A percentile compares a stretch with the other conserved stretches of the same genome.
These are phyloP conservation scores for Trametes coccinea DNA, from an alignment of 768 basidiomycete genomes.

Conservation along the genomic window DNA sequence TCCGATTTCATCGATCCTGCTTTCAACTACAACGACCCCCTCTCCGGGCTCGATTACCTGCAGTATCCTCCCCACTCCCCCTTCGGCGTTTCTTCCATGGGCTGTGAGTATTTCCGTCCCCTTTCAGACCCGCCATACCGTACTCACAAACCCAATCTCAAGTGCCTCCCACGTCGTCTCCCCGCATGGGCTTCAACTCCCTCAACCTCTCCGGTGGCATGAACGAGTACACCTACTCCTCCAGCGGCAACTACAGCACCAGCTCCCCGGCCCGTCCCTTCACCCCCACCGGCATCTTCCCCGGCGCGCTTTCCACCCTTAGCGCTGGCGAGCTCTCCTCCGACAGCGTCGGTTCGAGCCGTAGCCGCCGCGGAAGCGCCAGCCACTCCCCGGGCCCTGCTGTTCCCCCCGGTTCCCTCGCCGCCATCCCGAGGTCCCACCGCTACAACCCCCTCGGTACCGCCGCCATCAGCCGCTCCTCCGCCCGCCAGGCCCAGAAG, in stretches of 20 bases:
- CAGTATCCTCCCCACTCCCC: constrained; percentile 70
- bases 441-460: constrained; percentile 72
- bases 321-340: constrained; percentile 72
- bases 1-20: constrained; percentile 51
- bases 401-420: constrained; percentile 46
- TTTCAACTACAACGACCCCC: constrained; percentile 42
- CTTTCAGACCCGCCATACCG: constrained; percentile 16
- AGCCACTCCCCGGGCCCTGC: constrained; percentile 52
- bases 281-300: constrained; percentile 71
- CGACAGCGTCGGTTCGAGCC: constrained; percentile 65
- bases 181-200: constrained; percentile 63
- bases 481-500: constrained; percentile 45
- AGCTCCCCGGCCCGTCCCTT: constrained; percentile 59
- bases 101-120: constrained; percentile 47
- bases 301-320: constrained; percentile 71
- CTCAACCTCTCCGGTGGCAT: constrained; percentile 58
- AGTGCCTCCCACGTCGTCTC: constrained; percentile 58
- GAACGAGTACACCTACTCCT: constrained; percentile 61
- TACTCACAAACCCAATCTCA: constrained; percentile 15
- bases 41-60: constrained; percentile 56
- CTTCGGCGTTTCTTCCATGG: constrained; percentile 61
- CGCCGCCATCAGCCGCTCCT: constrained; percentile 50
- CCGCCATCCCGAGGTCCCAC: constrained; percentile 71
- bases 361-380: constrained; percentile 67
- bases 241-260: constrained; percentile 55